Conservation (phyloP, 2,329 filamentous ascomycete genomes). For the Parascedosporium putredinis region DNA sequence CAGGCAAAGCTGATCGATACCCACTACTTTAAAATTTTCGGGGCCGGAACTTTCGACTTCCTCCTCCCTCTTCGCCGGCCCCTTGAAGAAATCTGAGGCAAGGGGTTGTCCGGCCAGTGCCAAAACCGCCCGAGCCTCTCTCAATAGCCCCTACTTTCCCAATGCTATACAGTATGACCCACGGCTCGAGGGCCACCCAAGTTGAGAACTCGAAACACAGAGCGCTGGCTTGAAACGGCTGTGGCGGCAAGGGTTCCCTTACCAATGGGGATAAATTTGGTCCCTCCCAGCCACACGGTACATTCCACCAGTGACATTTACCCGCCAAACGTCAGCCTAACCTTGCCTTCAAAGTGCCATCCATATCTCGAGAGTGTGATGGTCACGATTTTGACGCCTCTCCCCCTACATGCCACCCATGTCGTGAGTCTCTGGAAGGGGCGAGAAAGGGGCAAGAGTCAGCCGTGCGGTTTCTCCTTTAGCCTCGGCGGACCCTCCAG, state of each 20-base stretch:
- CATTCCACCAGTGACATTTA: background rate
- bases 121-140: no score
- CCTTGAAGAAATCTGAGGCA: slow-evolving; percentile 6
- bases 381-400: no score
- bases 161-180: background rate
- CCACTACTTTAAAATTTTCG: slow-evolving; percentile 7
- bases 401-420: no score
- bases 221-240: slow-evolving; percentile 2
- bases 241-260: slow-evolving; percentile 1
- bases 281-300: background rate
- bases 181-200: background rate
- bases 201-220: slow-evolving; percentile 4
- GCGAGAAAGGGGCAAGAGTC: background rate
- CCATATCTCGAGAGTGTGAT: background rate
- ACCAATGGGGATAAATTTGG: background rate
- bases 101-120: background rate
- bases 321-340: background rate
- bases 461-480: background rate
- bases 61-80: background rate
- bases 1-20: background rate
- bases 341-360: background rate
- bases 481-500: background rate
- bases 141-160: no score
- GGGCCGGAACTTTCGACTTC: background rate
- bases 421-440: no score